Evolutionary conservation across 345 rosid species (phyloP).

Genomic region (Syzygium jambos): DNA sequence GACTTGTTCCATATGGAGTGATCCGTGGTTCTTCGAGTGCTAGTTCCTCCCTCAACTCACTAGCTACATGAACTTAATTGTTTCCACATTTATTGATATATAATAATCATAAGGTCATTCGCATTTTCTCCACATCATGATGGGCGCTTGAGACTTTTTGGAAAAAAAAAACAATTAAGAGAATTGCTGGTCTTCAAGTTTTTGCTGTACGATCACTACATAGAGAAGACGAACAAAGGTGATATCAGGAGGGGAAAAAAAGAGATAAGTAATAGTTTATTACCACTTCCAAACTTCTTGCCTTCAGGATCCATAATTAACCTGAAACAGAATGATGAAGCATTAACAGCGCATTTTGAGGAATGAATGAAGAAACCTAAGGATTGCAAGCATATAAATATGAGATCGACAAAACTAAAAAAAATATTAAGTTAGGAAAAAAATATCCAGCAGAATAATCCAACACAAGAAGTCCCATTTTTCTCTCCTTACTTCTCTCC

Average conservation of each 20-base stretch:
- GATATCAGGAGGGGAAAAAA: not conserved
- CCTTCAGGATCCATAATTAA: slow-evolving; percentile 55
- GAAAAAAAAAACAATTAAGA: not conserved
- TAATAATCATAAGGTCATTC: not conserved
- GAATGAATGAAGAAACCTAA: not conserved
- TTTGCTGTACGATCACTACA: not conserved
- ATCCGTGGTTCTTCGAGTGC: not conserved
- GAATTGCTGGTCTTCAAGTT: not conserved
- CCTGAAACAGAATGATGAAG: slow-evolving; percentile 6
- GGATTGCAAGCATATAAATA: not conserved
- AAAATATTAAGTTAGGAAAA: not conserved
- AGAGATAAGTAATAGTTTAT: not conserved
- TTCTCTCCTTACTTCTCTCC: not conserved
- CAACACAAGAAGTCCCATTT: not conserved
- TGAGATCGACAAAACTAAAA: not conserved
- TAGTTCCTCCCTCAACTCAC: not conserved
- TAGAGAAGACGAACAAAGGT: not conserved
- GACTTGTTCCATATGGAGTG: not conserved
- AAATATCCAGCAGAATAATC: not conserved
- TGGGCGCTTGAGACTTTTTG: not conserved
- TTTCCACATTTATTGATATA: not conserved
- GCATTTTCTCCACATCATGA: not conserved
- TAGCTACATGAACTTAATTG: not conserved
- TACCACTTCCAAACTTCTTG: slow-evolving; percentile 70
- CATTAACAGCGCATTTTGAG: slow-evolving; percentile 20